Evolutionary conservation across 257 asterid species (phyloP), one percentile per base, ranked within the genome.

Genomic region (Osmanthus fragrans): DNA sequence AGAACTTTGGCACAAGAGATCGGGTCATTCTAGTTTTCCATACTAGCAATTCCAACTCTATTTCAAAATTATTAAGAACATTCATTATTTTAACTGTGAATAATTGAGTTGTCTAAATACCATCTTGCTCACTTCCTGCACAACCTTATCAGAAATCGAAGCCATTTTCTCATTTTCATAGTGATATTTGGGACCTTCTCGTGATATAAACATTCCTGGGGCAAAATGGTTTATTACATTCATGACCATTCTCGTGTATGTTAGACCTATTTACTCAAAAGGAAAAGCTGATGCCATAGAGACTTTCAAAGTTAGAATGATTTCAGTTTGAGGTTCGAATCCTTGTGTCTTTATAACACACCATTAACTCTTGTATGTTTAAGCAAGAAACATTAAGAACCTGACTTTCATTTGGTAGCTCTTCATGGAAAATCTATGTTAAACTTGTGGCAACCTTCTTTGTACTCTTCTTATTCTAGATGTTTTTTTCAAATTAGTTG

Each of bases 401-500:
- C 25, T 40, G 76, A 36, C 54, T 39, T 23, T 5, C 7, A 54
- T 7, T n/a, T 11, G 18, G 58, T 56, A 2, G 67, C 67, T 58
- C 76, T 32, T 77, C 66, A 37, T 68, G 13, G 13, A 21, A 58
- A 58, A 21, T 23, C 15, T 58, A 58, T 58, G 67, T 23, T 58
- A 10, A 58, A 58, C 3, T 58, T n/a, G 67, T 58, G 67, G 67
- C 66, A n/a, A 58, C 27, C 66, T 58, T 58, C 66, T 76, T 42
- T 10, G 47, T 30, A 67, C 76, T 73, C 66, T 40, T 81, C 72
- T 54, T 68, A 58, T 8, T 58, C 29, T 21, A 58, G 67, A 58
- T 8, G 32, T 58, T 58, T 1, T 58, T 23, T n/a, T 16, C 67
- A 21, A 58, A 58, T 23, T 58, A n/a, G 13, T 58, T 6, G 30